Percentiles rank a stretch among this genome's conserved stretches.
Conservation (phyloP, 73 alveolate species). For the Paramecium caudatum region DNA sequence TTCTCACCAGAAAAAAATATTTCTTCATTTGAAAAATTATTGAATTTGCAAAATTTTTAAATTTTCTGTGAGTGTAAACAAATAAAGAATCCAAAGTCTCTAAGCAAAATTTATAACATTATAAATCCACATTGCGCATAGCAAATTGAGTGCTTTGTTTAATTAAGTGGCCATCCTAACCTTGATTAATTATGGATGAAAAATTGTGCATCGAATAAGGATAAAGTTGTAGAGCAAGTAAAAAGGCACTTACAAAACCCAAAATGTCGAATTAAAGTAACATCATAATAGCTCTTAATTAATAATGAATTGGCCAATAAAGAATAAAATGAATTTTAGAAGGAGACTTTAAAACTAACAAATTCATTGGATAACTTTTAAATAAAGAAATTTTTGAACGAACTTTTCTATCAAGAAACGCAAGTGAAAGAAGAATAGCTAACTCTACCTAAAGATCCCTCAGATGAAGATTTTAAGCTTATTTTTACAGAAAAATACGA, state of each 20-base stretch:
- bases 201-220: background rate
- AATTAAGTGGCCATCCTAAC: conserved; percentile 12
- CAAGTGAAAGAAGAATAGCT: too few relatives aligned
- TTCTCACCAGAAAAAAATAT: background rate
- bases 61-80: background rate
- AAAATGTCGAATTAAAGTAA: background rate
- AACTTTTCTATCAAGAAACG: too few relatives aligned
- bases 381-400: too few relatives aligned
- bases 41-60: background rate
- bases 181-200: background rate
- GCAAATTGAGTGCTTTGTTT: background rate
- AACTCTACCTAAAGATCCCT: too few relatives aligned
- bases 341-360: too few relatives aligned
- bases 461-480: too few relatives aligned
- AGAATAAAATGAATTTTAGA: too few relatives aligned
- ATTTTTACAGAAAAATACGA: too few relatives aligned
- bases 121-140: background rate
- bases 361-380: too few relatives aligned
- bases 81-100: background rate
- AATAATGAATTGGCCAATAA: background rate
- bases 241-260: background rate
- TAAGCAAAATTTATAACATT: background rate
- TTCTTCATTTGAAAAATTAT: background rate
- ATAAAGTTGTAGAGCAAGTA: background rate
- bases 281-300: background rate